Evolutionary conservation across 345 rosid genomes (phyloP), one percentile per base, ranked within the genome.

Genomic region (Salix brachista): DNA sequence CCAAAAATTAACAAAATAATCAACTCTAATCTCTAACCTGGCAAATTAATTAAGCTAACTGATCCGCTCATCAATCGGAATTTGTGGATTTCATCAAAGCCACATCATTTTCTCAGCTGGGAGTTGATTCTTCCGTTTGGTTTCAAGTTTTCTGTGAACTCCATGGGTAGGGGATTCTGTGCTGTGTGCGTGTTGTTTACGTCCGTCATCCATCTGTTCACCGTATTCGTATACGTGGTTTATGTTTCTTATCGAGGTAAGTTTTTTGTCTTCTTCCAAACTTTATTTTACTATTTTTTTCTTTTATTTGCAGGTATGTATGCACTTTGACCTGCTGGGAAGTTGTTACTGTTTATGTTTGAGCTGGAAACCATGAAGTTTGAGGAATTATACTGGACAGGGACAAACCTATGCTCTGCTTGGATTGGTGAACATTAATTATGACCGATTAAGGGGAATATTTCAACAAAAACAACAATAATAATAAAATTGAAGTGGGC

Each of bases 71-170:
- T 36, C 16, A 16, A 65, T 65, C 37, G 16, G 1, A 42, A 42
- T 10, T 42, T 42, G 46, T 42, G 14, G 46, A 42, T 42, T 0
- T 11, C 46, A 42, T 42, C 4, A 3, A 5, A 3, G 14, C 41
- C 26, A 4, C 10, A 19, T 2, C 44, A 8, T 19, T 8, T 30
- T 34, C 44, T 1, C 28, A 11, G 74, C 54, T 9, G 34, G 25
- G 34, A 54, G 28, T 64, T 7, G 42, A 23, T 41, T 39, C 26
- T 5, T 2, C 69, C 32, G 37, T 34, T 69, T 34, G 65, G 8
- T 25, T 61, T 71, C 60, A 65, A 39, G 56, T 64, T 77, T 41
- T 62, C 60, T 44, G 75, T 77, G 18, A 48, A 70, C 41, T 70
- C 30, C 48, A 44, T 68, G 34, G 25, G 62, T 48, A 71, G 75